Conservation (phyloP, 169 alveolate genomes). For the Eimeria acervulina region DNA sequence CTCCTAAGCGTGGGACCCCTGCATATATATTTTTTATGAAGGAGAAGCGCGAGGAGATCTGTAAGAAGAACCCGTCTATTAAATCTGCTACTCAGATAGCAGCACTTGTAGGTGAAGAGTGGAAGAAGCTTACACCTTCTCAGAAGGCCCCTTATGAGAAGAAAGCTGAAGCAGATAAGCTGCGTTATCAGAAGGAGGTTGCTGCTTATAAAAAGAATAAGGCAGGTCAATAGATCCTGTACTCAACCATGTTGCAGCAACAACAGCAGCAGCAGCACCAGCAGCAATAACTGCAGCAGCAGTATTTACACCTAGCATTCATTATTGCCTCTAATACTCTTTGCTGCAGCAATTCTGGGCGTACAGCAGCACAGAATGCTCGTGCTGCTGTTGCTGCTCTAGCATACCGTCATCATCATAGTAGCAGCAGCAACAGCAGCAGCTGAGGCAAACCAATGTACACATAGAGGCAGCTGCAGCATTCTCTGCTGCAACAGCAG, state of each 20-base stretch:
- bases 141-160: slow-evolving; percentile 94
- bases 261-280: not conserved
- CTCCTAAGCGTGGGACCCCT: slow-evolving; percentile 94
- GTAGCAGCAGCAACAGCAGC: no score
- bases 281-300: no score
- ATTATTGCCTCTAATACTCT: no score
- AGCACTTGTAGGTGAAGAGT: slow-evolving; percentile 94
- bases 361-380: no score
- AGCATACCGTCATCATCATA: no score
- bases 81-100: slow-evolving; percentile 94
- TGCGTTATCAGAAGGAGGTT: slow-evolving; percentile 93
- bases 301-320: no score
- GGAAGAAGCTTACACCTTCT: slow-evolving; percentile 92
- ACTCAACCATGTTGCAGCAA: not conserved
- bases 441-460: no score
- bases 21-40: slow-evolving; percentile 95
- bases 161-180: slow-evolving; percentile 93
- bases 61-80: slow-evolving; percentile 91
- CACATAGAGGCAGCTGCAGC: no score
- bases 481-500: no score
- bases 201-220: slow-evolving; percentile 85
- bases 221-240: not conserved
- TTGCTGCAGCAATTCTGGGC: no score
- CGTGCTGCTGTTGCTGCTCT: no score
- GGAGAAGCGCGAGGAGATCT: slow-evolving; percentile 92